These are phyloP conservation scores for Rhizopogon rudus DNA, from an alignment of 768 basidiomycete genomes.

Conservation along the genomic window DNA sequence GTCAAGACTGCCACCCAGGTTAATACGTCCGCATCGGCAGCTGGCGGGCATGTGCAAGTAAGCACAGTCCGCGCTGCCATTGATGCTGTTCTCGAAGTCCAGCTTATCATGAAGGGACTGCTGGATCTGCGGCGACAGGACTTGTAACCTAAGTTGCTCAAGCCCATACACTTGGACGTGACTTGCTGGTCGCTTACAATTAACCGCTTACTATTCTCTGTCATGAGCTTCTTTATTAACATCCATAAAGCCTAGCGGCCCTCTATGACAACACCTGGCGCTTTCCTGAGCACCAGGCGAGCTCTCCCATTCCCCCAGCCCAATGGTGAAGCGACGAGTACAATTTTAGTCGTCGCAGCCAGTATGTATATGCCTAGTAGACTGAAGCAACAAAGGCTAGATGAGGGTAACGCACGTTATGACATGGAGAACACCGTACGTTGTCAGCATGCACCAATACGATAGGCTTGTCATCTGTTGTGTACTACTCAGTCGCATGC, in stretches of 20 bases:
- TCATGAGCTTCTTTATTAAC: background rate
- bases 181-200: background rate
- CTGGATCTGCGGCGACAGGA: conserved; percentile 76
- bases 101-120: conserved; percentile 79
- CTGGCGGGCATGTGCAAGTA: conserved; percentile 41
- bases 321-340: too few relatives aligned
- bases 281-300: background rate
- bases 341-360: too few relatives aligned
- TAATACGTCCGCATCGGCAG: conserved; percentile 46
- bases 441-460: too few relatives aligned
- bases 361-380: too few relatives aligned
- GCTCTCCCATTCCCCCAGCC: too few relatives aligned
- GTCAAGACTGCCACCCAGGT: conserved; percentile 80
- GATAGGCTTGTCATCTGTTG: too few relatives aligned
- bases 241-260: background rate
- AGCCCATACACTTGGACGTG: background rate
- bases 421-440: too few relatives aligned
- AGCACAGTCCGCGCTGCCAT: conserved; percentile 67
- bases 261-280: background rate
- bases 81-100: conserved; percentile 76
- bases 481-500: too few relatives aligned
- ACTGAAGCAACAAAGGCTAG: too few relatives aligned
- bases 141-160: conserved; percentile 31
- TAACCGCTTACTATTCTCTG: background rate
- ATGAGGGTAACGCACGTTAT: too few relatives aligned